Base-by-base conservation (phyloP, 2,329 filamentous ascomycete species). In the Chrysosphaeria jannelii region DNA sequence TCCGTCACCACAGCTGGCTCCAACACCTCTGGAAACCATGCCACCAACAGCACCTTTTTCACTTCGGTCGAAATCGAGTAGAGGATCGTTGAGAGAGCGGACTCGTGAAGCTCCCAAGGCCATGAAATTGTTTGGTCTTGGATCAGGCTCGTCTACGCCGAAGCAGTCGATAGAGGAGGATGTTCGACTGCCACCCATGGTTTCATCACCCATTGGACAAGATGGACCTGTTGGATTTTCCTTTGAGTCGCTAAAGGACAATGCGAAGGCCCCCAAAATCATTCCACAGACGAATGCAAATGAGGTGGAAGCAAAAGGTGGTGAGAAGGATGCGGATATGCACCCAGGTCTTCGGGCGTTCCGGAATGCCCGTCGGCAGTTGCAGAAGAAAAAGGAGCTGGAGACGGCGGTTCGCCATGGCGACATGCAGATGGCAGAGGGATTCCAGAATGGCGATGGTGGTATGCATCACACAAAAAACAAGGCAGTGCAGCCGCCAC, bases 31-130 rank as follows among this genome's bases (percentile, higher is more conserved):
- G 5, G 29, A 38, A 22, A 34, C 39, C 27, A 45, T 45, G 27
- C 30, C 37, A 3, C 9, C 23, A 24, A 24, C n/a, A 7, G 13
- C 10, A 25, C 10, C 19, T 20, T 20, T 11, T 15, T 22, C 8
- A 11, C 13, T 24, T 13, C 23, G 23, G n/a, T 12, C 23, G 10
- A 21, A 70, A 41, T 55, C 63, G 4, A 78, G 70, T 37, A 51
- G 56, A 11, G 62, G 67, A 9, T 70, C 68, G 3, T 44, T 76
- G 13, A 47, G 52, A 13, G 54, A 55, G 10, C 41, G 50, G 10
- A 31, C 35, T 8, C 35, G 42, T 20, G 50, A 46, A 2, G 33
- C 35, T 3, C 15, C 24, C 10, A 10, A 14, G 19, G 11, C 23
- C 23, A 22, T 57, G 39, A 69, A 63, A 40, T 54, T 65, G 37